Evolutionary conservation across 768 basidiomycete genomes (phyloP), one percentile per base, ranked within the genome.

Genomic region (Kwoniella botswanensis): DNA sequence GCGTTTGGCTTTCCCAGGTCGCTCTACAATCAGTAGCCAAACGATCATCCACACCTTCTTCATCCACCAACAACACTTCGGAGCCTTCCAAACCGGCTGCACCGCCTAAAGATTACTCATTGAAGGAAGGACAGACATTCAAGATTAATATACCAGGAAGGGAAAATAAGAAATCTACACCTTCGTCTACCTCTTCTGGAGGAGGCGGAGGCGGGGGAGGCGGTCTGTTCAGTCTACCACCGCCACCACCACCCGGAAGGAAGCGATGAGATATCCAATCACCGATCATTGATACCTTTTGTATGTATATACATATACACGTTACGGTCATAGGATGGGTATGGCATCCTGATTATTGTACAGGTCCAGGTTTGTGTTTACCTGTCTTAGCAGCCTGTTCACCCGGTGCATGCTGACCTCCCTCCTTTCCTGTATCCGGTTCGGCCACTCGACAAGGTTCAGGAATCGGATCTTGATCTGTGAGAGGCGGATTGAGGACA

Each of bases 81-180:
- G 90, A 91, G n/a, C 89, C 92, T 10, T 88, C 90, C 74, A 75
- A 91, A 67, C 90, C 93, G 13, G 71, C 87, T 10, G 93, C 91
- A 11, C 92, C 93, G 1, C 94, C 93, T 86, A 93, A 93, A 83
- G 94, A 98, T 76, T 97, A 94, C 84, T 92, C 91, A 50, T 85
- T 98, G 75, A 97, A 96, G 82, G 93, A 94, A 75, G 94, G 94
- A 10, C 93, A 98, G 82, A 97, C 94, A 0, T 95, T 98, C 83
- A 90, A 91, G 4, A 96, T 98, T 70, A 79, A 88, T 43, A 93
- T 97, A 70, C 95, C 94, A 7, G 93, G 94, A 12, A 67, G 79
- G 29, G 79, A 79, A 41, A 76, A 71, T 61, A 75, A 73, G 63
- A 71, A 73, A 43, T 17, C 60, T 43, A 58, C 67, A n/a, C 46